phyloP scores from a whole-genome alignment of 345 rosid genomes.

The Moricandia moricandioides region DNA sequence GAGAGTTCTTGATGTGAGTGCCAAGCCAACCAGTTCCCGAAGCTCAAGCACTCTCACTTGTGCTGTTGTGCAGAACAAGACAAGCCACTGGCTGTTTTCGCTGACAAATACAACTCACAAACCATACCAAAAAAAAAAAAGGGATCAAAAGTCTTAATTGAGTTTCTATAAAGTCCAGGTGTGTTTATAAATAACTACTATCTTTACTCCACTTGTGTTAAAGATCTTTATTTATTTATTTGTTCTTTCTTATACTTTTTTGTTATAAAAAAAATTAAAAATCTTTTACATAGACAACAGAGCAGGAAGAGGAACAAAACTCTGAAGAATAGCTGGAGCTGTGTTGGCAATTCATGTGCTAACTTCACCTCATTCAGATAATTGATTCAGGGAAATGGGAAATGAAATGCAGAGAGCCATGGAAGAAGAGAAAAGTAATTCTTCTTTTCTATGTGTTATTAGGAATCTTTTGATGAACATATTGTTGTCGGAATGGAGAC shows the following conservation, averaged over 20 bases:
- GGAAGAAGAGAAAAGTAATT: conserved; percentile 13
- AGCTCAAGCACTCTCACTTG: conserved; percentile 23
- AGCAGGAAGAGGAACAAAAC: conserved; percentile 15
- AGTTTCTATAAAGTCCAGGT: conserved; percentile 22
- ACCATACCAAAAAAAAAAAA: background rate
- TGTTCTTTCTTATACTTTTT: conserved; percentile 3
- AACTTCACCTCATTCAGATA: conserved; percentile 12
- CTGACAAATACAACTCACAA: conserved; percentile 32
- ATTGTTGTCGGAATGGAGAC: conserved; percentile 32
- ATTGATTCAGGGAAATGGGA: background rate
- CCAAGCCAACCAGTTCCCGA: conserved; percentile 38
- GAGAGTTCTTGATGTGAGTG: conserved; percentile 19
- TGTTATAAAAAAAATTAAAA: no score
- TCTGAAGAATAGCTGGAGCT: conserved; percentile 32
- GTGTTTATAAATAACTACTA: conserved; percentile 10
- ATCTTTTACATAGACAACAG: conserved; percentile 1
- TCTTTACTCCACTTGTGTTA: conserved; percentile 34
- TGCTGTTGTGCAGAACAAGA: conserved; percentile 22
- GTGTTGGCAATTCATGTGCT: conserved; percentile 39
- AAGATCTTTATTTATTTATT: conserved; percentile 16
- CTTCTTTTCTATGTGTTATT: conserved; percentile 1
- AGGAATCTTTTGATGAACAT: conserved; percentile 27
- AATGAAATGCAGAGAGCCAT: conserved; percentile 26
- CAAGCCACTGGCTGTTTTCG: conserved; percentile 24
- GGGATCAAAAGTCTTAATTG: conserved; percentile 2